phyloP scores from a whole-genome alignment of 176 grass and related monocot genomes.

The Thinopyrum elongatum region DNA sequence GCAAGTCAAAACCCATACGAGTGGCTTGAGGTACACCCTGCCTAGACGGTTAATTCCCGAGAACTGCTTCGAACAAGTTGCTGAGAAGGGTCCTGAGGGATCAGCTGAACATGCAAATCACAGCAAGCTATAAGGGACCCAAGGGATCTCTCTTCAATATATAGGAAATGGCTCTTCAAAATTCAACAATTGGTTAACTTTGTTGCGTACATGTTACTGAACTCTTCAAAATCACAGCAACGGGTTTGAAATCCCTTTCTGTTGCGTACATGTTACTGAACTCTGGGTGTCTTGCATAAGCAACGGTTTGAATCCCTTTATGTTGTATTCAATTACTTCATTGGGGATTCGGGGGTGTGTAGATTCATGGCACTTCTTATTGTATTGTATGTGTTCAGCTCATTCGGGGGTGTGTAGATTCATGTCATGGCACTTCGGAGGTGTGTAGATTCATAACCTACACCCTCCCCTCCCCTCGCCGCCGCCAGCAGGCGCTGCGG shows the following conservation, averaged over 20 bases:
- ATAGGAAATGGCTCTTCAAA: background rate
- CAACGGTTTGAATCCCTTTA: background rate
- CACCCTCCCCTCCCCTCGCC: no score
- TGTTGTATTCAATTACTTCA: background rate
- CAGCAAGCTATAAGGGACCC: slow-evolving; percentile 52
- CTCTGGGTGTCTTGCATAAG: background rate
- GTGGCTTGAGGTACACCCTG: background rate
- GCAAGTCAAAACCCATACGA: background rate
- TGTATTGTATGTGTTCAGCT: no score
- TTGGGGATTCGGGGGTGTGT: no score
- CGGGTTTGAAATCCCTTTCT: no score
- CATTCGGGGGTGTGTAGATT: no score
- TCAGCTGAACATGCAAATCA: slow-evolving; percentile 45
- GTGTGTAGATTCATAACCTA: no score
- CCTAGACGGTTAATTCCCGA: slow-evolving; percentile 23
- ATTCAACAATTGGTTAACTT: background rate
- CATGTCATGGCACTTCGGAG: no score
- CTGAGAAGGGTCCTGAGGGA: slow-evolving; percentile 83
- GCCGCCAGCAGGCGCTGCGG: no score
- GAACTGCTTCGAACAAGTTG: slow-evolving; percentile 90
- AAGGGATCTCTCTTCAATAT: background rate
- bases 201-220: no score
- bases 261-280: background rate
- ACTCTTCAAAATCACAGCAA: no score
- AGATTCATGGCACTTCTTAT: background rate